phyloP scores from a whole-genome alignment of 257 asterid species.

The Misopates orontium region DNA sequence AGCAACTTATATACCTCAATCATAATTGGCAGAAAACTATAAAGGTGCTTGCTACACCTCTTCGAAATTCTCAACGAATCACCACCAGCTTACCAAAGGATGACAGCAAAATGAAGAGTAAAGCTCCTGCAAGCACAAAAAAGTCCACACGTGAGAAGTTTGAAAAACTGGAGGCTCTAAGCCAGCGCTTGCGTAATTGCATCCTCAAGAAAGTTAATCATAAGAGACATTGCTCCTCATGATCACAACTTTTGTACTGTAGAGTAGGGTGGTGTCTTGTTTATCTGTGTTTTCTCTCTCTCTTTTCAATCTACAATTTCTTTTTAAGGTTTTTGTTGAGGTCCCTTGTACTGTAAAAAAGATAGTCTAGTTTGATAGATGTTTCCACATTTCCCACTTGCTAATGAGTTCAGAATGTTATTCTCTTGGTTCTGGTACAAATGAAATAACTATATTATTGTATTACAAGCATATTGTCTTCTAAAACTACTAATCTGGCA shows the following conservation, averaged over 20 bases:
- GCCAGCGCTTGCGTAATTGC: slow-evolving; percentile 85
- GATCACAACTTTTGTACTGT: slow-evolving; percentile 34
- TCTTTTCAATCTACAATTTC: not conserved
- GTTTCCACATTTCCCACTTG: not conserved
- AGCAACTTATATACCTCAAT: slow-evolving; percentile 9
- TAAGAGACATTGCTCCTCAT: slow-evolving; percentile 78
- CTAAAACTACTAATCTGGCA: too few species aligned
- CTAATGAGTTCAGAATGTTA: not conserved
- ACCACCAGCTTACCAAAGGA: slow-evolving; percentile 40
- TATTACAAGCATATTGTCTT: too few species aligned
- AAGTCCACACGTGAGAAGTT: slow-evolving; percentile 78
- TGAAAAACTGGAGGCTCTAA: slow-evolving; percentile 84
- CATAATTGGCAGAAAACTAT: slow-evolving; percentile 50
- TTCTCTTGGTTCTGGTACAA: not conserved
- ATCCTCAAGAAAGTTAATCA: slow-evolving; percentile 81
- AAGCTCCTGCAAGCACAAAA: slow-evolving; percentile 40
- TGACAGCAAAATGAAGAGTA: slow-evolving; percentile 43
- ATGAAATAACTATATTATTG: too few species aligned
- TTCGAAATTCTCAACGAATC: slow-evolving; percentile 41
- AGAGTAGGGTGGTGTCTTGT: slow-evolving; percentile 22
- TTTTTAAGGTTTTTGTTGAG: not conserved
- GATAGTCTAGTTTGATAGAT: slow-evolving; percentile 10
- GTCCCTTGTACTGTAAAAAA: not conserved
- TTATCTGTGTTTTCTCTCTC: not conserved
- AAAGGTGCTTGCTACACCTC: slow-evolving; percentile 78